Evolutionary conservation across 257 asterid genomes (phyloP).

Genomic region (Forsythia suspensa): DNA sequence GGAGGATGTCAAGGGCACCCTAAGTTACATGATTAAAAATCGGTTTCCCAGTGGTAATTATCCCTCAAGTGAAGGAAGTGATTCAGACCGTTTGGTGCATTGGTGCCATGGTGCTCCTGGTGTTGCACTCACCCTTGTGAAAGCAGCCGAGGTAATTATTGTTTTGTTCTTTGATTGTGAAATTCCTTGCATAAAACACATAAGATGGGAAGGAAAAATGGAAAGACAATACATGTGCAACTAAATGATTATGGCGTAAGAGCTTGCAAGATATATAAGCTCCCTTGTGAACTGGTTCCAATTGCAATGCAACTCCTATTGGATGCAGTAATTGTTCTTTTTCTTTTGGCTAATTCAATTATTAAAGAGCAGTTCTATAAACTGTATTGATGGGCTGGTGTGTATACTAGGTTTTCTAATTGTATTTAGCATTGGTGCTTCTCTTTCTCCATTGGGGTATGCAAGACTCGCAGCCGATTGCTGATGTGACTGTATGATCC

Average conservation of each 20-base stretch:
- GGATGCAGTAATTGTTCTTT: not conserved
- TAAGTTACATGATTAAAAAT: slow-evolving; percentile 61
- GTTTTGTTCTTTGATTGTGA: not conserved
- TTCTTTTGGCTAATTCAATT: not conserved
- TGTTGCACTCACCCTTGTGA: slow-evolving; percentile 66
- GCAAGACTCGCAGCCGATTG: too few relatives aligned
- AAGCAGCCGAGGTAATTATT: slow-evolving; percentile 66
- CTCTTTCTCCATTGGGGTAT: too few relatives aligned
- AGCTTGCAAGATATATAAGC: not conserved
- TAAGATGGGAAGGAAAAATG: too few relatives aligned
- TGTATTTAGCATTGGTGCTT: too few relatives aligned
- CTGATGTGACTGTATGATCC: too few relatives aligned
- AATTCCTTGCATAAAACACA: not conserved
- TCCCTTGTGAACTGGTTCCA: not conserved
- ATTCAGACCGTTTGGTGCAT: slow-evolving; percentile 71
- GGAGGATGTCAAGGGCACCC: slow-evolving; percentile 66
- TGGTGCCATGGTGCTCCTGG: slow-evolving; percentile 97
- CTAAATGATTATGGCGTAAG: too few relatives aligned
- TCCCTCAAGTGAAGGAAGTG: slow-evolving; percentile 77
- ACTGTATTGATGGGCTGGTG: too few relatives aligned
- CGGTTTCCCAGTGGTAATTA: slow-evolving; percentile 79
- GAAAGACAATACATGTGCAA: too few relatives aligned
- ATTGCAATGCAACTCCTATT: not conserved
- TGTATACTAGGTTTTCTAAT: too few relatives aligned
- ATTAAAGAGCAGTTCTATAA: too few relatives aligned